phyloP scores from a whole-genome alignment of 1,284 basidiomycete species.

The Filobasidium uniguttulatum region DNA sequence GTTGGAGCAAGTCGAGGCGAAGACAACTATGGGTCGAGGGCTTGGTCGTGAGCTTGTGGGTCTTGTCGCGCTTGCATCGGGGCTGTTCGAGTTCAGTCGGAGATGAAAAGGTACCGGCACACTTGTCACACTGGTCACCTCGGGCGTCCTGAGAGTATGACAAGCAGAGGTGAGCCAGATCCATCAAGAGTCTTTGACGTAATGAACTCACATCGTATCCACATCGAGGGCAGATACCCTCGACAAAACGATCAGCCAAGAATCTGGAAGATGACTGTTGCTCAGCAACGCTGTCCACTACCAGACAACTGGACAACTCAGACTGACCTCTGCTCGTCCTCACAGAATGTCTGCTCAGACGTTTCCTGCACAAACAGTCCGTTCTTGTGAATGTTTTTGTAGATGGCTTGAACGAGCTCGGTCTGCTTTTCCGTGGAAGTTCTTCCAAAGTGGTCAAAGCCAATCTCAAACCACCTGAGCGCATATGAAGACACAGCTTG shows the following conservation, averaged over 20 bases:
- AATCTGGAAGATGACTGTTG: constrained; percentile 44
- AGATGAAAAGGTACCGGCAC: constrained; percentile 74
- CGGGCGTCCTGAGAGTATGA: constrained; percentile 62
- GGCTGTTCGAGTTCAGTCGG: constrained; percentile 88
- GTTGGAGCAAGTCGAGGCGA: constrained; percentile 70
- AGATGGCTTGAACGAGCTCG: constrained; percentile 82
- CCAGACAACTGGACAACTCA: neutral
- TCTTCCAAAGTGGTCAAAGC: constrained; percentile 93
- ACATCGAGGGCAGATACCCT: constrained; percentile 86
- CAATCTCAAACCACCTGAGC: constrained; percentile 41
- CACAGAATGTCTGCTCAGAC: constrained; percentile 85
- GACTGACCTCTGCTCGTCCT: constrained; percentile 65
- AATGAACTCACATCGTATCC: constrained; percentile 51
- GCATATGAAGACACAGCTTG: neutral
- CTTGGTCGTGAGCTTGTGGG: constrained; percentile 59
- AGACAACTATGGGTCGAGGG: constrained; percentile 92
- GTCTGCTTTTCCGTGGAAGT: constrained; percentile 86
- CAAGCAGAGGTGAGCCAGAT: neutral
- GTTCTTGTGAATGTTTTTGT: constrained; percentile 65
- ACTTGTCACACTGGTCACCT: constrained; percentile 96
- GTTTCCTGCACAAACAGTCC: constrained; percentile 63
- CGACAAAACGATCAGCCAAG: constrained; percentile 87
- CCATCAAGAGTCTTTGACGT: neutral
- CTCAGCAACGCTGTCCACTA: neutral
- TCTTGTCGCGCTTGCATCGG: constrained; percentile 77